phyloP scores from a whole-genome alignment of 1,284 basidiomycete genomes.

The Cutaneotrichosporon cyanovorans region DNA sequence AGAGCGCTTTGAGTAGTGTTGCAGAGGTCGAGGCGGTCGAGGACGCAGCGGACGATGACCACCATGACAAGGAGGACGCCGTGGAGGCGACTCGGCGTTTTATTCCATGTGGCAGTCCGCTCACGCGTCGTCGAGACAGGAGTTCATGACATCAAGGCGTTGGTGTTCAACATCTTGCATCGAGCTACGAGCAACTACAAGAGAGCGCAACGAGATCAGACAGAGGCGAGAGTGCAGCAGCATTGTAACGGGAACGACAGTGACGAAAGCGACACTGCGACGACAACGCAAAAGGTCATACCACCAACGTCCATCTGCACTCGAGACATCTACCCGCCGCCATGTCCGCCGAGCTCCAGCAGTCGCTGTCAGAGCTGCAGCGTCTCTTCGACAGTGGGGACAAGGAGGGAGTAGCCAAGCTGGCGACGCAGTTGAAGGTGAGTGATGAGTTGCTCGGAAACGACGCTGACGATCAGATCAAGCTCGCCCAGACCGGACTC shows the following conservation, averaged over 20 bases:
- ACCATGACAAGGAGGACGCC: too few species aligned
- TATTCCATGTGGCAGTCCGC: constrained; percentile 13
- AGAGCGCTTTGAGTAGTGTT: too few species aligned
- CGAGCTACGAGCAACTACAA: too few species aligned
- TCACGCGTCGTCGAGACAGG: constrained; percentile 18
- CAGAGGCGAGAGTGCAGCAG: not conserved
- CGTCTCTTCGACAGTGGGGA: constrained; percentile 26
- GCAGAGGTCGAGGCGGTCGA: too few species aligned
- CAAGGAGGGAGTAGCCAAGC: constrained; percentile 27
- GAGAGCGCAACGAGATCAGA: not conserved
- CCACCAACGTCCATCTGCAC: not conserved
- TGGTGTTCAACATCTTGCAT: too few species aligned
- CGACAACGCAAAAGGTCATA: not conserved
- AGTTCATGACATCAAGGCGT: too few species aligned
- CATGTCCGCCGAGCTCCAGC: constrained; percentile 37
- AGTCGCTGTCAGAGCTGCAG: constrained; percentile 36
- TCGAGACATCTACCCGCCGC: constrained; percentile 14
- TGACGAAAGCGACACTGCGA: not conserved
- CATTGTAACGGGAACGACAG: not conserved
- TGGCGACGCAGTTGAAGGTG: constrained; percentile 40
- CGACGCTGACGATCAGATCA: constrained; percentile 25
- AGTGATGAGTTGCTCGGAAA: not conserved
- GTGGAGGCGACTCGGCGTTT: constrained; percentile 12
- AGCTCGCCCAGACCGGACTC: constrained; percentile 42
- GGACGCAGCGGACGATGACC: too few species aligned